Conservation (phyloP, 768 basidiomycete genomes). For the Tylopilus sp. region DNA sequence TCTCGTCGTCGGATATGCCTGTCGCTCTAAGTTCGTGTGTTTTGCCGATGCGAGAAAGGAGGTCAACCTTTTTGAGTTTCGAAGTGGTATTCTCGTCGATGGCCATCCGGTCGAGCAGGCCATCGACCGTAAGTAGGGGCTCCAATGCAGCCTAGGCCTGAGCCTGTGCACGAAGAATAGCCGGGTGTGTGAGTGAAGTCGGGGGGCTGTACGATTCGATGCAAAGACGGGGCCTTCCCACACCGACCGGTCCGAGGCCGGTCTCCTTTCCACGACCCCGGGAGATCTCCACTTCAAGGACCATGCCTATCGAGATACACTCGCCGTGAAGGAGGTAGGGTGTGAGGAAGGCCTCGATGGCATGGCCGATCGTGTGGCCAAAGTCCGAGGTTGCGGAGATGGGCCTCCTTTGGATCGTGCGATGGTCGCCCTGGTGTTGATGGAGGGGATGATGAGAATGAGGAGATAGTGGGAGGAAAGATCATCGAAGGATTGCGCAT, state of each 20-base stretch:
- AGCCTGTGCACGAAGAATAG: constrained; percentile 42
- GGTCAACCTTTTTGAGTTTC: constrained; percentile 86
- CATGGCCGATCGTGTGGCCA: constrained; percentile 97
- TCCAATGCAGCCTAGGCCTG: constrained; percentile 18
- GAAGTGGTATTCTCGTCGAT: constrained; percentile 94
- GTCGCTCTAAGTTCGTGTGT: constrained; percentile 93
- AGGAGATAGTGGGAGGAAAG: constrained; percentile 83
- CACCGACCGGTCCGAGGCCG: no score
- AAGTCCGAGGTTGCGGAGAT: constrained; percentile 99
- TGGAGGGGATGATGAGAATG: constrained; percentile 87
- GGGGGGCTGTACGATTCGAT: constrained; percentile 91
- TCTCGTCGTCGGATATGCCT: constrained; percentile 74
- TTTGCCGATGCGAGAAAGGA: constrained; percentile 86
- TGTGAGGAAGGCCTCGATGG: constrained; percentile 94
- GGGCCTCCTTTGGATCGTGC: constrained; percentile 95
- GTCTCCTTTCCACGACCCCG: no score
- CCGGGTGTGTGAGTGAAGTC: constrained; percentile 72
- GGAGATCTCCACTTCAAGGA: constrained; percentile 95
- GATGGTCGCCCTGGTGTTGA: constrained; percentile 94
- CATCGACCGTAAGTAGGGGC: constrained; percentile 52
- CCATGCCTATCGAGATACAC: constrained; percentile 93
- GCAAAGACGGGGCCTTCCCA: constrained; percentile 76
- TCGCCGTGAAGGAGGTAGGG: constrained; percentile 95
- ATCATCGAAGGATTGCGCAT: constrained; percentile 55
- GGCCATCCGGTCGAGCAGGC: constrained; percentile 88